These are phyloP conservation scores for Blastomyces parvus DNA, from an alignment of 2,329 filamentous ascomycete genomes.

Conservation along the genomic window DNA sequence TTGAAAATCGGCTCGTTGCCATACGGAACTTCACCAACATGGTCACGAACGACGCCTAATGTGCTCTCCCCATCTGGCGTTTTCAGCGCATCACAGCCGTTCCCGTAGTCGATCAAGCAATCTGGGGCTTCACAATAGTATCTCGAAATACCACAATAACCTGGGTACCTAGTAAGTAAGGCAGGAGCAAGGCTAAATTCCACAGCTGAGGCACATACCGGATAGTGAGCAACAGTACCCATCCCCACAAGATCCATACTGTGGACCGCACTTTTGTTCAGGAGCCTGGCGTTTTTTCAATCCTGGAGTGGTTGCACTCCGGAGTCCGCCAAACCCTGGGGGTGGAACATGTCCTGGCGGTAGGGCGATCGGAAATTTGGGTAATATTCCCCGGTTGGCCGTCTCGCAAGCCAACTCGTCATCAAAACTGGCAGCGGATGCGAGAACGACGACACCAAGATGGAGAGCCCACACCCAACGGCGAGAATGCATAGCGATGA, in stretches of 20 bases:
- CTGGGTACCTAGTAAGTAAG: constrained; percentile 19
- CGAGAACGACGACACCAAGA: not conserved
- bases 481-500: not conserved
- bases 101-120: constrained; percentile 32
- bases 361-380: constrained; percentile 10
- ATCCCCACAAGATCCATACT: constrained; percentile 26
- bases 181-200: not conserved
- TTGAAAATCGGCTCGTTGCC: constrained; percentile 28
- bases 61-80: constrained; percentile 30
- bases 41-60: constrained; percentile 26
- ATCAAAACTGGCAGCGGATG: not conserved
- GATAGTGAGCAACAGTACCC: constrained; percentile 32
- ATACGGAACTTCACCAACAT: constrained; percentile 30
- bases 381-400: not conserved
- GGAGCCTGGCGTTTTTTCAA: constrained; percentile 5
- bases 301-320: not conserved
- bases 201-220: constrained; percentile 20
- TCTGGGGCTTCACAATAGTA: constrained; percentile 34
- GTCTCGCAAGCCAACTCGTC: not conserved
- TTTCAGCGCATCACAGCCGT: constrained; percentile 29
- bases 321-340: constrained; percentile 11
- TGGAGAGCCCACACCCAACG: constrained; percentile 2
- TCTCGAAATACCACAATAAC: constrained; percentile 31
- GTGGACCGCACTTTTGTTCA: constrained; percentile 26
- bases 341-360: constrained; percentile 9